Evolutionary conservation across 148 eudicot species (phyloP), one percentile per base, ranked within the genome.

Genomic region (Simmondsia chinensis): DNA sequence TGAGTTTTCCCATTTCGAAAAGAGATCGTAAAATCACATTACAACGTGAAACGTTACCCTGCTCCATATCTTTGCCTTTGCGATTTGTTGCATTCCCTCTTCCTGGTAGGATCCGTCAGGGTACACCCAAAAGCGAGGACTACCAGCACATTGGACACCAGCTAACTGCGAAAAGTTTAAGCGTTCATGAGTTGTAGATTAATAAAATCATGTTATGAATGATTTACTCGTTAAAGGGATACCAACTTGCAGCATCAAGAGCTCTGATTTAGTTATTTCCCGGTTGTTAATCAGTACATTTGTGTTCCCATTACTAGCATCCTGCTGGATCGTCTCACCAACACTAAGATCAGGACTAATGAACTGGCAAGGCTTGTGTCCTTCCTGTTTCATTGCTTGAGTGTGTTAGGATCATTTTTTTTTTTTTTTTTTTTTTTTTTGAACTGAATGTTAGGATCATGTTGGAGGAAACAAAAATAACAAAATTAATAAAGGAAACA

Each of bases 281-380:
- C 97, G 64, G 25, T 32, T 21, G 42, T 88, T 88, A 22, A 87
- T 74, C 24, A 43, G 6, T 15, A 80, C 58, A 7, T 69, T 50
- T 9, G 80, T 73, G 56, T 73, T 62, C 48, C 97, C 97, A 27
- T 75, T 84, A 68, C 97, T 89, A 49, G 74, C 83, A 21, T 75
- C 46, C 32, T 3, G 58, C 57, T 18, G 55, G 47, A 83, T 69
- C 45, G 38, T 27, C 2, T 20, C 35, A 6, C 95, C 87, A 54
- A 78, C 59, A 9, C 18, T 43, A 52, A 89, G 68, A 4, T 68
- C 39, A 5, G 75, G 65, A 23, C 64, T 77, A 38, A 89, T 84
- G 21, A 84, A 80, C 74, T 84, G 91, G 65, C 75, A 55, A 46
- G 97, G 95, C 33, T 61, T 71, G 27, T 75, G 65, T 4, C 97